Percentiles rank a stretch among this genome's conserved stretches.
Conservation (phyloP, 73 alveolate genomes). For the Paramecium biaurelia region DNA sequence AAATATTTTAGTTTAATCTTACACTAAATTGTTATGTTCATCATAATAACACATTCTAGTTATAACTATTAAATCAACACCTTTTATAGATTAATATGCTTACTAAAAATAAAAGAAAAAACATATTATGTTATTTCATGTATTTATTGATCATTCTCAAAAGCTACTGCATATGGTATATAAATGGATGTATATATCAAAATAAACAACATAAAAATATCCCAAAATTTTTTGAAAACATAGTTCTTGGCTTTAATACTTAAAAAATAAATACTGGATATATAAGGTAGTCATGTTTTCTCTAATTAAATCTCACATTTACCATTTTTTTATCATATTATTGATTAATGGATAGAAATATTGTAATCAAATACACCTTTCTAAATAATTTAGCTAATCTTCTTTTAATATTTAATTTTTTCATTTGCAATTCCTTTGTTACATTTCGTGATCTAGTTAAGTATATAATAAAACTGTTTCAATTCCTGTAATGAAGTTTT, state of each 20-base stretch:
- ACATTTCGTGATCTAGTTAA: background rate
- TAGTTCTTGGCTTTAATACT: background rate
- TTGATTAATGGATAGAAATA: background rate
- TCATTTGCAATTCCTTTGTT: background rate
- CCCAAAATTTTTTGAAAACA: slow-evolving; percentile 7
- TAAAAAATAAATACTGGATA: background rate
- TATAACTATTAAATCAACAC: background rate
- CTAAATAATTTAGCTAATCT: background rate
- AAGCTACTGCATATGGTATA: background rate
- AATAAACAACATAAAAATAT: background rate
- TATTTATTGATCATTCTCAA: background rate
- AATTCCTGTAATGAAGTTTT: background rate
- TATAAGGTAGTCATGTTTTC: background rate
- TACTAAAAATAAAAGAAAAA: background rate
- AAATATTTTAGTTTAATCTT: background rate
- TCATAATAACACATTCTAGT: background rate
- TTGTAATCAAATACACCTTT: background rate
- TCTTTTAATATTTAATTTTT: background rate
- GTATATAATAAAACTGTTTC: background rate
- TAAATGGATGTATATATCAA: background rate
- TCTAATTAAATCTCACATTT: background rate
- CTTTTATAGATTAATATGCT: background rate
- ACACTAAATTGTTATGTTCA: background rate
- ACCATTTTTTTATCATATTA: background rate
- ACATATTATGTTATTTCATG: background rate